Evolutionary conservation across 2,329 filamentous ascomycete genomes (phyloP).

Genomic region (Nannizziopsis arthrosporioides): DNA sequence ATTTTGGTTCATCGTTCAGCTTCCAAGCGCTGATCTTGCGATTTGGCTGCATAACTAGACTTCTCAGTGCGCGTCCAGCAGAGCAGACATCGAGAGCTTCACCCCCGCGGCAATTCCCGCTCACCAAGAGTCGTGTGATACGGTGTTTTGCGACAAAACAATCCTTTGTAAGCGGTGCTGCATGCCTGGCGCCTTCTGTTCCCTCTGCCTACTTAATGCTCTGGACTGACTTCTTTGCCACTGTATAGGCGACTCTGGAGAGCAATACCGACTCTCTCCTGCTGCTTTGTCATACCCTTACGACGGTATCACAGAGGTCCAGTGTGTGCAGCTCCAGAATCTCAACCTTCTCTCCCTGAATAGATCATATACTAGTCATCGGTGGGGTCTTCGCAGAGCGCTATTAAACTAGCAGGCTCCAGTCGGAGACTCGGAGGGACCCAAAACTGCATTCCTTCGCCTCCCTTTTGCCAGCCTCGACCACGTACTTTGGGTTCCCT

Average conservation of each 20-base stretch:
- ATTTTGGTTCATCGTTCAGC: no score
- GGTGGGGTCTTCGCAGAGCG: not conserved
- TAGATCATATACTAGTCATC: no score
- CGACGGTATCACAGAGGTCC: not conserved
- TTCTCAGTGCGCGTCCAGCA: not conserved
- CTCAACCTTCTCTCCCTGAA: no score
- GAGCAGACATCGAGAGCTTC: not conserved
- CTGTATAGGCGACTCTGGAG: not conserved
- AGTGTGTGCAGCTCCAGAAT: not conserved
- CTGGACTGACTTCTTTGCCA: slow-evolving; percentile 3
- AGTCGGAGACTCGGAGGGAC: not conserved
- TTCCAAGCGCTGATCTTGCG: not conserved
- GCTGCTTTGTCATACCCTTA: slow-evolving; percentile 1
- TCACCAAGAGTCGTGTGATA: no score
- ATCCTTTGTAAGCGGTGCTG: no score
- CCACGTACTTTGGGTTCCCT: slow-evolving; percentile 1
- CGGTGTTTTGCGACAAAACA: no score
- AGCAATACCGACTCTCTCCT: not conserved
- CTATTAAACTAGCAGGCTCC: not conserved
- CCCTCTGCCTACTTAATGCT: not conserved
- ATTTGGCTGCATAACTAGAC: not conserved
- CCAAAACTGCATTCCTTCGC: not conserved
- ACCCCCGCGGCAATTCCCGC: no score
- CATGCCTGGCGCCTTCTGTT: not conserved
- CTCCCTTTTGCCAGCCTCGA: not conserved